Conservation (phyloP, 192 early-diverging fungal genomes). For the Phlyctochytrium planicorne region DNA sequence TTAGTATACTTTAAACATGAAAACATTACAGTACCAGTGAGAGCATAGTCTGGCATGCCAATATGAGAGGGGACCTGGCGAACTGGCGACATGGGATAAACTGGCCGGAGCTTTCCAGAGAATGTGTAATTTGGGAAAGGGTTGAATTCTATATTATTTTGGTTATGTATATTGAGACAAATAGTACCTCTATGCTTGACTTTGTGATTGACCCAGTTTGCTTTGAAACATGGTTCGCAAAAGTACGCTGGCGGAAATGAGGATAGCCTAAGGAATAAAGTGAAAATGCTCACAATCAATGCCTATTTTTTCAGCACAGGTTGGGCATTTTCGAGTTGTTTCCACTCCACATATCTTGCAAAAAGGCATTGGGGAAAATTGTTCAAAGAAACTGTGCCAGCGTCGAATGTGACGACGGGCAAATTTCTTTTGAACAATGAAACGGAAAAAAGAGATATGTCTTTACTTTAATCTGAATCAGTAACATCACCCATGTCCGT, state of each 20-base stretch:
- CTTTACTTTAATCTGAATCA: no score
- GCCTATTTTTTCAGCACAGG: slow-evolving; percentile 17
- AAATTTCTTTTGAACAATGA: no score
- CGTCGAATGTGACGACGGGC: no score
- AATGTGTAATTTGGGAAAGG: slow-evolving; percentile 46
- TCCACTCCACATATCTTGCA: slow-evolving; percentile 5
- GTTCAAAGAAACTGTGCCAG: no score
- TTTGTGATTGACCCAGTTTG: slow-evolving; percentile 46
- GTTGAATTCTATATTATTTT: slow-evolving; percentile 22
- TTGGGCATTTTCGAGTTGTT: slow-evolving; percentile 28
- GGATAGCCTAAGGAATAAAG: neutral
- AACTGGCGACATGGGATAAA: slow-evolving; percentile 45
- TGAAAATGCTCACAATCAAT: slow-evolving; percentile 10
- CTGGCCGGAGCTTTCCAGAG: slow-evolving; percentile 48
- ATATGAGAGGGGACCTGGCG: slow-evolving; percentile 42
- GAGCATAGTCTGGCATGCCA: slow-evolving; percentile 45
- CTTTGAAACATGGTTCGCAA: slow-evolving; percentile 46
- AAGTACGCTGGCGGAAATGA: slow-evolving; percentile 20
- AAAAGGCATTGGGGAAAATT: slow-evolving; percentile 19
- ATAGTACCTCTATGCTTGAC: slow-evolving; percentile 33
- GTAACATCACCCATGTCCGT: no score
- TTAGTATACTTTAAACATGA: neutral
- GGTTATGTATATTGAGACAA: no score
- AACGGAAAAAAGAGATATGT: no score
- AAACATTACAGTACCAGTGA: no score